A percentile compares a stretch with the other conserved stretches of the same genome.
Conservation (phyloP, 176 grass and related monocot species). For the Dendrocalamus sinicus region DNA sequence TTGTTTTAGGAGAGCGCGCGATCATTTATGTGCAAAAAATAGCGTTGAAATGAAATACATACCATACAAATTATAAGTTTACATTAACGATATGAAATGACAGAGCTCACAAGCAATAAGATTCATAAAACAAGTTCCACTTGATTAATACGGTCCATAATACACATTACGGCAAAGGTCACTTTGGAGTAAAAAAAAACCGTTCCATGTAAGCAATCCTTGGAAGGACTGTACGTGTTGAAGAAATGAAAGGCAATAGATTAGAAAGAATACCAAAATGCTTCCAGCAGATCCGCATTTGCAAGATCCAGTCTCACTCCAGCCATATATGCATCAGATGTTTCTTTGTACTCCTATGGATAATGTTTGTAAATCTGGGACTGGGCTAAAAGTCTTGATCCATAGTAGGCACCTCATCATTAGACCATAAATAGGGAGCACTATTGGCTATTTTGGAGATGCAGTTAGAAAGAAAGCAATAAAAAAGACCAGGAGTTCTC, state of each 20-base stretch:
- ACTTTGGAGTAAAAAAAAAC: no score
- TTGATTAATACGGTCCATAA: not conserved
- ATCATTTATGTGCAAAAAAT: not conserved
- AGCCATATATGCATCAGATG: slow-evolving; percentile 39
- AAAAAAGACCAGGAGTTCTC: no score
- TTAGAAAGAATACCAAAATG: slow-evolving; percentile 31
- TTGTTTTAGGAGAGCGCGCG: not conserved
- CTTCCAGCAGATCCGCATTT: slow-evolving; percentile 25
- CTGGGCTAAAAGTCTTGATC: no score
- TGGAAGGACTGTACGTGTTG: no score
- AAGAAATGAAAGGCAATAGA: not conserved
- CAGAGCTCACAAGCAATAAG: not conserved
- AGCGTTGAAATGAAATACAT: not conserved
- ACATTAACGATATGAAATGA: not conserved
- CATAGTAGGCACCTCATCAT: no score
- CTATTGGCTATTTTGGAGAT: no score
- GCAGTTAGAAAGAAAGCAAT: no score
- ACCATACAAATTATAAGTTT: not conserved
- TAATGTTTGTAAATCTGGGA: no score
- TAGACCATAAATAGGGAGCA: no score
- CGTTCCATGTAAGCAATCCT: no score
- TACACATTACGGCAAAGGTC: no score
- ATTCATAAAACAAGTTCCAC: not conserved
- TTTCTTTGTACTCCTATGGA: slow-evolving; percentile 41
- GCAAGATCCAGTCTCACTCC: slow-evolving; percentile 46